Base-by-base conservation (phyloP, 176 grass and related monocot species). In the Oropetium thomaeum region DNA sequence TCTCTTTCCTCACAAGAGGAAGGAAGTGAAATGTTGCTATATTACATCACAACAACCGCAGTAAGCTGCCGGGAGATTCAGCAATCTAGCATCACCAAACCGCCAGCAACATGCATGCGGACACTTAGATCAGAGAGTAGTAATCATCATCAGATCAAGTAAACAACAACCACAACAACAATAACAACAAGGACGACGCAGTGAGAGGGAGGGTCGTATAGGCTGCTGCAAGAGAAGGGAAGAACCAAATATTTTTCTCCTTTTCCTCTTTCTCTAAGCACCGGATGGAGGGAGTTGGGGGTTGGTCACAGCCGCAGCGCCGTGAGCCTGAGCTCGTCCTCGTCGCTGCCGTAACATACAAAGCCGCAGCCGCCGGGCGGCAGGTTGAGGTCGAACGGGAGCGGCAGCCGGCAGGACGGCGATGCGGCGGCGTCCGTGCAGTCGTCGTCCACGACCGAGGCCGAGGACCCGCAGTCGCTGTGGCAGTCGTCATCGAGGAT, bases 401-500 rank as follows among this genome's bases (percentile, higher is more conserved):
- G 73, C 58, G 75, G 81, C 33, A 20, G 23, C 4, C 37, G 37
- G 74, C 81, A 85, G 15, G 78, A 58, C 14, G 27, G 44, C 35
- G 86, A 88, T 40, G 87, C 85, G 41, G 81, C 87, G 23, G 76
- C 78, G 64, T 89, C 87, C 58, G 58, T 16, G 58, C 73, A 86
- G 42, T 89, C 84, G 58, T 85, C 87, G 42, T 93, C 87, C 15
- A 93, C 83, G 38, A 93, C 83, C n/a, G 87, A 87, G 45, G 87
- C 82, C 33, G 90, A 93, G 32, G 90, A 93, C 2, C 90, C 90
- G 64, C 87, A 93, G 73, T 93, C 90, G 81, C 90, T 93, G 59
- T 25, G 90, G 87, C 83, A 87, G 69, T 89, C 90, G 7, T 51
- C 85, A 33, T 74, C 77, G 17, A 79, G 59, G 34, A 80, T 38